Percentiles rank a stretch among this genome's conserved stretches.
These are phyloP conservation scores for Phaffomyces antillensis DNA, from an alignment of 805 yeast genomes.

Conservation along the genomic window DNA sequence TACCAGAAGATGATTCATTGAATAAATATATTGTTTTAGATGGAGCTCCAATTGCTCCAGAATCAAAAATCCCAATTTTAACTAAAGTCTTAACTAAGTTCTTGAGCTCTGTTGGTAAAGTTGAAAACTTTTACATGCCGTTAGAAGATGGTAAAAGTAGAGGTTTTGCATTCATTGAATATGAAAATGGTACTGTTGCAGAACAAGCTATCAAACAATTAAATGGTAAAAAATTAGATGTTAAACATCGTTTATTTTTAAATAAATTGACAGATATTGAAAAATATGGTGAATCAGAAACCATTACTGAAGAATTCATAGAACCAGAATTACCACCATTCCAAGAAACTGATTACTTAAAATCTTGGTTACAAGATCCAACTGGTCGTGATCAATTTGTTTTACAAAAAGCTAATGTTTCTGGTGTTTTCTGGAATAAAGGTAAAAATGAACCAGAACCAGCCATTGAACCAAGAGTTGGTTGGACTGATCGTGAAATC, in stretches of 20 bases:
- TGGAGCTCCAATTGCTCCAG: slow-evolving; percentile 95
- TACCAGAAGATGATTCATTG: slow-evolving; percentile 52
- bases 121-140: slow-evolving; percentile 78
- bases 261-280: slow-evolving; percentile 81
- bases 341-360: slow-evolving; percentile 72
- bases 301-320: slow-evolving; percentile 50
- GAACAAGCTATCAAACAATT: slow-evolving; percentile 71
- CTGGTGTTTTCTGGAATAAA: slow-evolving; percentile 84
- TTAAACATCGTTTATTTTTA: slow-evolving; percentile 81
- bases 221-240: slow-evolving; percentile 88
- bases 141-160: slow-evolving; percentile 69
- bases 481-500: slow-evolving; percentile 84
- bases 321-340: slow-evolving; percentile 73
- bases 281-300: slow-evolving; percentile 61
- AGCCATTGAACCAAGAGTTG: slow-evolving; percentile 68
- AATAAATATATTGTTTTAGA: slow-evolving; percentile 82
- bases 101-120: slow-evolving; percentile 70
- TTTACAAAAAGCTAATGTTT: slow-evolving; percentile 70
- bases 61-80: slow-evolving; percentile 73
- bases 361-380: slow-evolving; percentile 86
- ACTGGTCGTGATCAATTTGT: slow-evolving; percentile 87
- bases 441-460: slow-evolving; percentile 65
- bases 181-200: slow-evolving; percentile 58
- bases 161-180: slow-evolving; percentile 85
- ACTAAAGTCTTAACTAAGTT: slow-evolving; percentile 80